Conservation (phyloP, 495 filamentous ascomycete species). For the Penicillium mononematosum region DNA sequence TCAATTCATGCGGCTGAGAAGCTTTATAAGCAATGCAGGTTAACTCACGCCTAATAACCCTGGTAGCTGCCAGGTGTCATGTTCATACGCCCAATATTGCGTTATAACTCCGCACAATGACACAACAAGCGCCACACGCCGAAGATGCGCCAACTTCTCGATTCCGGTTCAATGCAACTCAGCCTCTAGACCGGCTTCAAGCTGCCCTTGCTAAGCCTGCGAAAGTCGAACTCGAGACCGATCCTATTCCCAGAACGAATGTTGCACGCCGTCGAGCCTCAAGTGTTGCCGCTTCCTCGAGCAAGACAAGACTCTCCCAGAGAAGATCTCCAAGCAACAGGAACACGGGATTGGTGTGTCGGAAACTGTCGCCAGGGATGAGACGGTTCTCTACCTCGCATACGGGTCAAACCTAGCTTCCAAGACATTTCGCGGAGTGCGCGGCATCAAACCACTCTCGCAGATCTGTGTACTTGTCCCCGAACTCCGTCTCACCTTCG, state of each 20-base stretch:
- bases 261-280: slow-evolving; percentile 23
- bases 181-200: slow-evolving; percentile 18
- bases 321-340: slow-evolving; percentile 22
- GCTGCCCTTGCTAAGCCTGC: background rate
- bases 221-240: slow-evolving; percentile 3
- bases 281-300: slow-evolving; percentile 22
- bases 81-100: slow-evolving; percentile 7
- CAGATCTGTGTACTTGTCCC: slow-evolving; percentile 78
- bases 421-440: slow-evolving; percentile 69
- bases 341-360: slow-evolving; percentile 10
- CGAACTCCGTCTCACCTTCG: slow-evolving; percentile 71
- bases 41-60: background rate
- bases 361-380: slow-evolving; percentile 11
- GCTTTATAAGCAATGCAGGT: slow-evolving; percentile 11
- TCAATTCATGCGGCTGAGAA: slow-evolving; percentile 7
- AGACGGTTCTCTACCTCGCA: slow-evolving; percentile 83
- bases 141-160: slow-evolving; percentile 10
- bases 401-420: slow-evolving; percentile 89
- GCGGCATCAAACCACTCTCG: slow-evolving; percentile 77
- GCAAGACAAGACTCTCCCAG: slow-evolving; percentile 27
- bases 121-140: background rate
- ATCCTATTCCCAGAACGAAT: slow-evolving; percentile 21
- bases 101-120: slow-evolving; percentile 12
- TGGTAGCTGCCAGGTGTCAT: background rate
- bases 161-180: slow-evolving; percentile 23